phyloP scores from a whole-genome alignment of 345 rosid species.

The Aurinia saxatilis region DNA sequence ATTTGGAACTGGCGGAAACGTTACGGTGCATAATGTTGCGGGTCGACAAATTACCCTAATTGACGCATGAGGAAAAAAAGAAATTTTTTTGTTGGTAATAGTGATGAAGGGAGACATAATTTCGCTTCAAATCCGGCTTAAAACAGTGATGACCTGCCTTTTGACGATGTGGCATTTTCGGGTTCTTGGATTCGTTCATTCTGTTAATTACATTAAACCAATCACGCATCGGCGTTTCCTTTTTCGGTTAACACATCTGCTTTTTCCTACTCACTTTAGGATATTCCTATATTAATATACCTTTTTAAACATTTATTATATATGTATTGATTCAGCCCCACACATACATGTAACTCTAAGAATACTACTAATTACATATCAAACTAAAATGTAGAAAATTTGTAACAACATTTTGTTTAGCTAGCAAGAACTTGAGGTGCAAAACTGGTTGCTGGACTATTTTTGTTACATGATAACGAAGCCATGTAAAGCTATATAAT shows the following conservation, averaged over 20 bases:
- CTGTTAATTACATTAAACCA: slow-evolving; percentile 8
- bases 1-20: neutral
- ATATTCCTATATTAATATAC: too few species aligned
- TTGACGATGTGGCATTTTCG: slow-evolving; percentile 7
- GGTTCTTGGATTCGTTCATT: slow-evolving; percentile 8
- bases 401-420: neutral
- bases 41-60: slow-evolving; percentile 17
- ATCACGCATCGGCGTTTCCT: neutral
- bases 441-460: too few species aligned
- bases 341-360: too few species aligned
- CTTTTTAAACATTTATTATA: too few species aligned
- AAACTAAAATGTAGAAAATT: too few species aligned
- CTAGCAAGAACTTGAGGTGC: too few species aligned
- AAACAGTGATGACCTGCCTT: slow-evolving; percentile 12
- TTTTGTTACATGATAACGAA: too few species aligned
- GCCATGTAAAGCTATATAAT: too few species aligned
- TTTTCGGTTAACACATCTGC: slow-evolving; percentile 3
- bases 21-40: neutral
- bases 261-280: too few species aligned
- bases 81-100: too few species aligned
- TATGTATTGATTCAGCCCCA: too few species aligned
- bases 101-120: neutral
- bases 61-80: neutral
- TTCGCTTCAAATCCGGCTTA: neutral
- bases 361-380: too few species aligned